Evolutionary conservation across 1,284 basidiomycete genomes (phyloP).

Genomic region (Puccinia sorghi): DNA sequence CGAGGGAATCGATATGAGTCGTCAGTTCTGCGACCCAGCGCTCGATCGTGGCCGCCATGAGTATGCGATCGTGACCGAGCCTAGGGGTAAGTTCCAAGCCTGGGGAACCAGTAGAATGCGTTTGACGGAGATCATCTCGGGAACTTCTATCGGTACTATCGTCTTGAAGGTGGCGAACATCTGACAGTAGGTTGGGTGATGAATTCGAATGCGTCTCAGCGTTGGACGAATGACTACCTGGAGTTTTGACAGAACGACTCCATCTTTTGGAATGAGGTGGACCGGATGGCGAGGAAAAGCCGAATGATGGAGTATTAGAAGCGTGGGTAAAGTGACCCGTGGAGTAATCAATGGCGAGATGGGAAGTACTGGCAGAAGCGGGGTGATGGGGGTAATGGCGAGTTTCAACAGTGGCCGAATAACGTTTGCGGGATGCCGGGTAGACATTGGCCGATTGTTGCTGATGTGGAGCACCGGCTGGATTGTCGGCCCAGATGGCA

Average conservation of each 20-base stretch:
- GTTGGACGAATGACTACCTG: conserved; percentile 12
- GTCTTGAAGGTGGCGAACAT: conserved; percentile 3
- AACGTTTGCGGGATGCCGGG: conserved; percentile 16
- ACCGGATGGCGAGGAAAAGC: background rate
- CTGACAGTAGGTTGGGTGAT: background rate
- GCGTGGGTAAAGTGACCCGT: conserved; percentile 15
- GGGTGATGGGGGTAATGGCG: conserved; percentile 31
- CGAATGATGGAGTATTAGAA: background rate
- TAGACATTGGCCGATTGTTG: background rate
- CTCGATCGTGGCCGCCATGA: conserved; percentile 82
- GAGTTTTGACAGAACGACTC: conserved; percentile 32
- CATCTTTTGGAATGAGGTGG: conserved; percentile 28
- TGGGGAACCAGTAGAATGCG: background rate
- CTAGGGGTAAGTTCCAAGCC: background rate
- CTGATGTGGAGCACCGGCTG: conserved; percentile 13
- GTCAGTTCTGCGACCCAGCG: conserved; percentile 86
- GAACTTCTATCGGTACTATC: background rate
- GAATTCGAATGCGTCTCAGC: conserved; percentile 8
- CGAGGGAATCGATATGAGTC: conserved; percentile 76
- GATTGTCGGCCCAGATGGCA: conserved; percentile 71
- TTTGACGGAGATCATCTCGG: conserved; percentile 8
- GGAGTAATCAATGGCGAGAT: conserved; percentile 36
- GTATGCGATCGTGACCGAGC: conserved; percentile 59
- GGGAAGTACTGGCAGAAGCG: conserved; percentile 36
- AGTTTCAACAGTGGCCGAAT: conserved; percentile 24